phyloP scores from a whole-genome alignment of 371 early-diverging fungal species.

The Apophysomyces variabilis region DNA sequence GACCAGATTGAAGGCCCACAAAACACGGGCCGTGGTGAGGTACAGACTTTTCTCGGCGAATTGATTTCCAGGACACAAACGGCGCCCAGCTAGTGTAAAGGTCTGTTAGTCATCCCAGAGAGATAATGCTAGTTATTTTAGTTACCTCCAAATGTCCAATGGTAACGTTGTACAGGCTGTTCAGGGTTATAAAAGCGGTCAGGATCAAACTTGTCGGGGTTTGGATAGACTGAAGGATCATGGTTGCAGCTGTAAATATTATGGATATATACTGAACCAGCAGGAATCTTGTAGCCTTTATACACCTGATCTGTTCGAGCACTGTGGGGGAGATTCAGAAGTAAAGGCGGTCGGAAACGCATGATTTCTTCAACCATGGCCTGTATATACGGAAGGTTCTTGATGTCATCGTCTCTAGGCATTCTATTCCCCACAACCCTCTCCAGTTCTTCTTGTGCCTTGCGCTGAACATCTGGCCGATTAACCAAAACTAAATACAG shows the following conservation, averaged over 20 bases:
- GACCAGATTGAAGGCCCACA: background rate
- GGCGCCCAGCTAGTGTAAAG: background rate
- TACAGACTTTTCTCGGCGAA: conserved; percentile 12
- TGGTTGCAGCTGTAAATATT: background rate
- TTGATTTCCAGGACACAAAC: conserved; percentile 14
- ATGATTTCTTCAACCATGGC: background rate
- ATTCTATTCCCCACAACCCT: conserved; percentile 5
- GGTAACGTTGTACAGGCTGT: background rate
- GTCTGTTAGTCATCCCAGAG: background rate
- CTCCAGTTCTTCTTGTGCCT: conserved; percentile 8
- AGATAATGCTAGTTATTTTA: background rate
- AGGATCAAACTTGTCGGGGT: conserved; percentile 32
- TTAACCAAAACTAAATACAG: background rate
- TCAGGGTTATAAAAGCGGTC: conserved; percentile 30
- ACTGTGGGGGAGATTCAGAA: conserved; percentile 13
- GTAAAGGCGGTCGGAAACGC: conserved; percentile 4
- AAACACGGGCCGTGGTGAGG: background rate
- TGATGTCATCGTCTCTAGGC: conserved; percentile 4
- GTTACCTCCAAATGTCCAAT: conserved; percentile 4
- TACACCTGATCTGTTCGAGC: conserved; percentile 8
- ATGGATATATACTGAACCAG: background rate
- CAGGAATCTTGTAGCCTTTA: conserved; percentile 14
- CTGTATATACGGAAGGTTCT: background rate
- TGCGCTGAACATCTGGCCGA: conserved; percentile 4
- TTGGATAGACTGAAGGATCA: conserved; percentile 16